Conservation (phyloP, 2,329 filamentous ascomycete genomes). For the Xylariaceae sp. region DNA sequence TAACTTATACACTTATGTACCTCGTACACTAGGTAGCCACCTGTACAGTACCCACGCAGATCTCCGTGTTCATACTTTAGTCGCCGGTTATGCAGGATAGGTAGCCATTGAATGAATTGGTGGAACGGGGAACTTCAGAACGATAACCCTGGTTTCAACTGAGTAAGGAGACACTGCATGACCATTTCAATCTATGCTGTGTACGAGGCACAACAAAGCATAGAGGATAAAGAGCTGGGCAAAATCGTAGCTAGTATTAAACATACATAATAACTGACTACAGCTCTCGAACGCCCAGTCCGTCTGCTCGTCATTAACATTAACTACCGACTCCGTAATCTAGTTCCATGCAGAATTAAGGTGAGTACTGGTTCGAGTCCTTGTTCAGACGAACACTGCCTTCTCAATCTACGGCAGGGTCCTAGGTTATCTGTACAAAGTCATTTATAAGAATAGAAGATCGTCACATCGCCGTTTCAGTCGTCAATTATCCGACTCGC, state of each 20-base stretch:
- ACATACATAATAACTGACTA: background rate
- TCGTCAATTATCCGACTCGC: background rate
- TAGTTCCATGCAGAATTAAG: slow-evolving; percentile 3
- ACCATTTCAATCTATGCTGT: no score
- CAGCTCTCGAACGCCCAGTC: background rate
- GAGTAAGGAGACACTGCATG: background rate
- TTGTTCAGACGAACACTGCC: slow-evolving; percentile 4
- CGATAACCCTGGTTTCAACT: background rate
- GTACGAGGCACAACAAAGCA: no score
- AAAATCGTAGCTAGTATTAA: background rate
- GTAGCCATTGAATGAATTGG: no score
- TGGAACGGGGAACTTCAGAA: background rate
- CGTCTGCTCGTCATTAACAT: slow-evolving; percentile 12
- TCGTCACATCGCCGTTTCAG: slow-evolving; percentile 1
- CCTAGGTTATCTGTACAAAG: slow-evolving; percentile 12
- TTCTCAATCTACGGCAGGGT: background rate
- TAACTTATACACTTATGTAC: background rate
- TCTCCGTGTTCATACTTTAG: background rate
- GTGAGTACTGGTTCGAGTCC: slow-evolving; percentile 7
- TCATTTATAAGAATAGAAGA: background rate
- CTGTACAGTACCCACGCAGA: background rate
- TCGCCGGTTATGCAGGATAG: background rate
- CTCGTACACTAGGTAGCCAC: background rate
- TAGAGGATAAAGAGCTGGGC: no score
- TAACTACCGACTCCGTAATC: slow-evolving; percentile 8